phyloP scores from a whole-genome alignment of 129 eudicot species.

The Glebionis coronaria region DNA sequence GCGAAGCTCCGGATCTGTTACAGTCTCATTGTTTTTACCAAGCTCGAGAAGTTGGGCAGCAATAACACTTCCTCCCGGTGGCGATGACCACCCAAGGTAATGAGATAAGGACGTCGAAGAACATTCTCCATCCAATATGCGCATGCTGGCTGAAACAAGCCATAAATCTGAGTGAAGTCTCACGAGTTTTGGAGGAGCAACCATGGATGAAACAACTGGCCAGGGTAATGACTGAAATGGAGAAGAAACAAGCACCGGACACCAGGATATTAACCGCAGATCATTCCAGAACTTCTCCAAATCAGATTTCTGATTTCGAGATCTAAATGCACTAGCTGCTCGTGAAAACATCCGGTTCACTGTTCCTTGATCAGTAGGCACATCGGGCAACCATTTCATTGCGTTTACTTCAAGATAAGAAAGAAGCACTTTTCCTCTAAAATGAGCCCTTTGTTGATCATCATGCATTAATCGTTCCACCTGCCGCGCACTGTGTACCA shows the following conservation, averaged over 20 bases:
- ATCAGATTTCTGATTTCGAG: constrained; percentile 67
- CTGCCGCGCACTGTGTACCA: constrained; percentile 76
- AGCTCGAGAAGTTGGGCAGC: constrained; percentile 99
- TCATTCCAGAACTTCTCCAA: constrained; percentile 91
- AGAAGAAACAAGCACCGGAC: constrained; percentile 82
- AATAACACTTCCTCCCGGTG: constrained; percentile 92
- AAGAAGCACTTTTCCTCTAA: constrained; percentile 84
- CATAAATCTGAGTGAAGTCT: constrained; percentile 72
- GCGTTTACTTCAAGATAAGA: constrained; percentile 94
- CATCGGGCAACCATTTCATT: constrained; percentile 65
- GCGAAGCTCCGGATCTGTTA: constrained; percentile 77
- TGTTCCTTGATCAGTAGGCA: constrained; percentile 51
- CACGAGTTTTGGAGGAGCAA: constrained; percentile 97
- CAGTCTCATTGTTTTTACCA: constrained; percentile 86
- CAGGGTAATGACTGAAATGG: constrained; percentile 87
- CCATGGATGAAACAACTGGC: constrained; percentile 80
- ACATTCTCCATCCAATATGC: constrained; percentile 95
- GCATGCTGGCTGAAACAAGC: constrained; percentile 98
- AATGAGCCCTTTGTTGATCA: constrained; percentile 64
- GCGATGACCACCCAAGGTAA: constrained; percentile 89
- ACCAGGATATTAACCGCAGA: constrained; percentile 82
- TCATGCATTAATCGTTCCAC: constrained; percentile 67
- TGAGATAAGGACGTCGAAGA: constrained; percentile 74
- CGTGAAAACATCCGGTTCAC: constrained; percentile 73
- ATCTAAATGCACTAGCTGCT: constrained; percentile 76